Evolutionary conservation across 768 basidiomycete genomes (phyloP).

Genomic region (Tephrocybe sp.): DNA sequence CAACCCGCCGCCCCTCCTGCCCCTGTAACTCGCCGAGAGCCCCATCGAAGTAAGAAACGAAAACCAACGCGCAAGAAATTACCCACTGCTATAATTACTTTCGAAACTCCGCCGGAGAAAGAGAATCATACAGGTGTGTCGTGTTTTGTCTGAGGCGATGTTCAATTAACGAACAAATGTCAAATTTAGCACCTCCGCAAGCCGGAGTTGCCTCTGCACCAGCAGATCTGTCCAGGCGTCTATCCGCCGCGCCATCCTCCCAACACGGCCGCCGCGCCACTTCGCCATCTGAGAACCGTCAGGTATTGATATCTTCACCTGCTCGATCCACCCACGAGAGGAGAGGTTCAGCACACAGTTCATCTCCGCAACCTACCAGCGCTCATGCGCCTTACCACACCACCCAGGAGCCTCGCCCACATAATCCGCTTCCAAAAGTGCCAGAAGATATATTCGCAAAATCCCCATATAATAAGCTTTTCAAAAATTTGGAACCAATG

Average conservation of each 20-base stretch:
- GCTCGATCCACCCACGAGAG: neutral
- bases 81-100: slow-evolving; percentile 3
- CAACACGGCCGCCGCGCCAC: neutral
- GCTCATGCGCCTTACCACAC: neutral
- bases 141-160: neutral
- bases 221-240: slow-evolving; percentile 3
- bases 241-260: neutral
- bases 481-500: slow-evolving; percentile 53
- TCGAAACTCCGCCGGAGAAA: neutral
- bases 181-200: neutral
- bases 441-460: slow-evolving; percentile 59
- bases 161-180: neutral
- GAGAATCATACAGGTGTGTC: slow-evolving; percentile 1
- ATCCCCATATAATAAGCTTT: slow-evolving; percentile 54
- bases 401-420: neutral
- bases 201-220: neutral
- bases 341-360: neutral
- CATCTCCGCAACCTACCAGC: neutral
- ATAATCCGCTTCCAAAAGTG: slow-evolving; percentile 63
- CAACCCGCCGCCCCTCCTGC: neutral
- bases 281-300: neutral
- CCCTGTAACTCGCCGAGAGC: slow-evolving; percentile 1
- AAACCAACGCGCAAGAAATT: neutral
- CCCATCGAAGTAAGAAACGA: slow-evolving; percentile 4
- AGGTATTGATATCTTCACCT: neutral